Base-by-base conservation (phyloP, 148 eudicot species). In the Silene uniflora region DNA sequence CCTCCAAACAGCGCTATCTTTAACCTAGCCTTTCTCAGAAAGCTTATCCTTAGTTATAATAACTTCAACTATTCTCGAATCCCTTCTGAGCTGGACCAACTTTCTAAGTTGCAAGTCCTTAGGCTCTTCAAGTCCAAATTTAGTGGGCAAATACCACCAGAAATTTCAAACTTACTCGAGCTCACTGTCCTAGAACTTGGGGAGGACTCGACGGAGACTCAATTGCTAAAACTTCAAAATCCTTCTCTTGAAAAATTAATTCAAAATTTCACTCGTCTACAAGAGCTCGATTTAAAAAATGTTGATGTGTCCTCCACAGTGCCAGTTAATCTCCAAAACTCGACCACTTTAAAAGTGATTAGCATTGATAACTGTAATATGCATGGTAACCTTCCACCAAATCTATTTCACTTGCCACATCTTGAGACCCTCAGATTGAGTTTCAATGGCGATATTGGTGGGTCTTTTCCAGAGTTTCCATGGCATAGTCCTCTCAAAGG, bases 381-480 rank as follows among this genome's bases (percentile, higher is more conserved):
- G 3, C 12, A 18, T 14, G 85, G 89, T 19, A 22, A 52, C 0
- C 24, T 84, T 9, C 80, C 85, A 5, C 16, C 0, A 3, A 42
- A 56, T 5, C 59, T 82, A 32, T 82, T 86, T 42, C 75, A 66
- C 1, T 32, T 86, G 18, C 89, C 79, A 16, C 59, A 63, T 8
- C 78, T 86, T 1, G 56, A 60, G 69, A 17, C 6, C 9, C 62
- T 83, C 8, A 27, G 0, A 5, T 6, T 83, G 55, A 10, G 23
- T 8, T 9, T 9, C 4, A 86, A 86, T 44, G 4, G 1, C 1
- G 0, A 62, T 0, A 77, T 84, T 1, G 46, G 2, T 5, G 86
- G 86, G 9, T 10, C 25, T 21, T 69, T 86, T 60, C 85, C 86
- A 5, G 80, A 84, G 64, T 86, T 86, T 77, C 78, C 2, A 24